Percentiles rank a stretch among this genome's conserved stretches.
Evolutionary conservation across 805 yeast species (phyloP).

Genomic region (Diddensiella caesifluorescens): DNA sequence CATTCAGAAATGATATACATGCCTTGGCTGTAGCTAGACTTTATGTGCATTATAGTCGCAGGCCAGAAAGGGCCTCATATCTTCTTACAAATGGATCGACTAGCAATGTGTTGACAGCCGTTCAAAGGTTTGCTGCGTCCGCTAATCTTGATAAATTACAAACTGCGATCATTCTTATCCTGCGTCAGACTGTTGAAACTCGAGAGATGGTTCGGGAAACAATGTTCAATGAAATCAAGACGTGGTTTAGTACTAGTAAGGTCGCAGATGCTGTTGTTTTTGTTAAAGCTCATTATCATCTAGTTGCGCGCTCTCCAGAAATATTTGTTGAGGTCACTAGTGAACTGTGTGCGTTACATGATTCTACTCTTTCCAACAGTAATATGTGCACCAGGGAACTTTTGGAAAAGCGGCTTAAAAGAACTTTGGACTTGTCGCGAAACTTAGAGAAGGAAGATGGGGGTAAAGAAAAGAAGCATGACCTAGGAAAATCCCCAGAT

Average conservation of each 20-base stretch:
- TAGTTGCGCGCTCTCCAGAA: constrained; percentile 42
- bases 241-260: constrained; percentile 31
- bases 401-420: constrained; percentile 12
- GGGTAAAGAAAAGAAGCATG: constrained; percentile 16
- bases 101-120: constrained; percentile 41
- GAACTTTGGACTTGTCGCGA: constrained; percentile 7
- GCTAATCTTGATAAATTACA: constrained; percentile 41
- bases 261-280: constrained; percentile 29
- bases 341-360: constrained; percentile 26
- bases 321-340: constrained; percentile 40
- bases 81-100: constrained; percentile 47
- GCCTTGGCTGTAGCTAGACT: constrained; percentile 53
- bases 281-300: constrained; percentile 20
- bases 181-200: constrained; percentile 69
- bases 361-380: constrained; percentile 20
- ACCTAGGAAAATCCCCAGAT: constrained; percentile 10
- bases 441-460: constrained; percentile 5
- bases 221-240: constrained; percentile 48
- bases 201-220: constrained; percentile 42
- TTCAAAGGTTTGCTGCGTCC: constrained; percentile 35
- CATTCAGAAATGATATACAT: constrained; percentile 39
- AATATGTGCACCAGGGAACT: constrained; percentile 24
- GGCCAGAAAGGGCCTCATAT: constrained; percentile 36
- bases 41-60: constrained; percentile 48
- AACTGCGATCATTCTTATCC: constrained; percentile 45